Percentiles rank a stretch among this genome's conserved stretches.
Conservation (phyloP, 805 yeast genomes). For the Spathaspora boniae region DNA sequence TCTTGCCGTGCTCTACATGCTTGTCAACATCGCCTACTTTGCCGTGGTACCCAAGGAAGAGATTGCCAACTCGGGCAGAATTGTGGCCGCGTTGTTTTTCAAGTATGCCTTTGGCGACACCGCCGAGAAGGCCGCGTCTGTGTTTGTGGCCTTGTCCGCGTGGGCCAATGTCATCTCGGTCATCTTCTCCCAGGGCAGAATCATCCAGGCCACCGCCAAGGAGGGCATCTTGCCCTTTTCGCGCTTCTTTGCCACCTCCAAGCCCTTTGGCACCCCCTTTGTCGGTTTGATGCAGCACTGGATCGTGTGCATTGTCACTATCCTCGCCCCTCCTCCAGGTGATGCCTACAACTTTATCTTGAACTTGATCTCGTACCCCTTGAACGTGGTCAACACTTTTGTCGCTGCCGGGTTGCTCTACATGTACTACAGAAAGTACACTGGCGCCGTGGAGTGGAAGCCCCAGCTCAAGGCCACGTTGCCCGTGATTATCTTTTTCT, state of each 20-base stretch:
- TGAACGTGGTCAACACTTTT: constrained; percentile 67
- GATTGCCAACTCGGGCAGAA: constrained; percentile 57
- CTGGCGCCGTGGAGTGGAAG: constrained; percentile 57
- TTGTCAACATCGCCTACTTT: constrained; percentile 75
- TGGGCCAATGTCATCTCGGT: constrained; percentile 81
- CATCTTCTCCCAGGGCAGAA: constrained; percentile 77
- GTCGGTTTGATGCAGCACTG: constrained; percentile 76
- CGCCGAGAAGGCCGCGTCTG: constrained; percentile 73
- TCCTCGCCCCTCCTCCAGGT: constrained; percentile 74
- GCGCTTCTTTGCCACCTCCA: constrained; percentile 62
- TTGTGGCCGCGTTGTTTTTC: constrained; percentile 76
- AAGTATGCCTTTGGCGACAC: constrained; percentile 63
- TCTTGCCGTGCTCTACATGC: constrained; percentile 64
- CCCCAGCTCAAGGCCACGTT: constrained; percentile 69
- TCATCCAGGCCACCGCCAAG: constrained; percentile 75
- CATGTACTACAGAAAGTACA: constrained; percentile 48
- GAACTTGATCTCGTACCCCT: constrained; percentile 78
- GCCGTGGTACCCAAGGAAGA: constrained; percentile 75
- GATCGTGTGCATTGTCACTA: constrained; percentile 67
- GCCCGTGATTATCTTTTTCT: constrained; percentile 62
- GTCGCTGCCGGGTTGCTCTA: constrained; percentile 63
- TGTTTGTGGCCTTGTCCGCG: constrained; percentile 77
- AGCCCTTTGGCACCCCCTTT: constrained; percentile 71
- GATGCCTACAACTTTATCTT: constrained; percentile 81
- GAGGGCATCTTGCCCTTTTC: constrained; percentile 80